Evolutionary conservation across 2,329 filamentous ascomycete genomes (phyloP), one percentile per base, ranked within the genome.

Genomic region (Exophiala sp.): DNA sequence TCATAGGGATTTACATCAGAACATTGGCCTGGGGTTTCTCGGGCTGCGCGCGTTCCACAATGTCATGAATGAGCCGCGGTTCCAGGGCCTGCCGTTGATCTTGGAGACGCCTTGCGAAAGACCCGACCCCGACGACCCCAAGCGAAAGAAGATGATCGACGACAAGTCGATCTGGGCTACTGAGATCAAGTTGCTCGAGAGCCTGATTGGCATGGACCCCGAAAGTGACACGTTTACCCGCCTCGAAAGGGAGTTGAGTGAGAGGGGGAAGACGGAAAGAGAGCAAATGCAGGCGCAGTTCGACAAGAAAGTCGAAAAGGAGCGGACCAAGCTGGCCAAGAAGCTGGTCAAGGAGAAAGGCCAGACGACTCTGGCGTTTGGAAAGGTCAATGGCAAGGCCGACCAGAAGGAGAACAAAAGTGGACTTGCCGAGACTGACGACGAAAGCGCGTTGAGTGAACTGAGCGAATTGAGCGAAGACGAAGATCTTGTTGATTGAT

Each of bases 11-110:
- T 71, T 97, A 1, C 93, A 98, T 68, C 89, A 91, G 58, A 97
- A 96, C 65, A 97, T 98, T 56, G 93, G 93, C 21, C 94, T 89
- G 0, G 93, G 93, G 1, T 98, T 94, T 64, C 76, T 98, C 0
- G 93, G 93, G 0, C 76, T 98, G 13, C 80, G 86, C 18, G 86
- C 90, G 2, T 98, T 98, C 68, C 88, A 95, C 70, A 88, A 83
- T 64, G 72, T 98, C 52, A 84, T 97, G 75, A 97, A 97, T 66
- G 82, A 88, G 62, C 73, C 77, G 21, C 74, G 80, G 1, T 85
- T 97, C 52, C 79, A 85, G 59, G 81, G 81, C 21, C 69, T 96
- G 62, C 93, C 93, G 2, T 88, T 98, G 81, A 83, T 98, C 1
- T 78, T 98, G 6, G 93, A 98, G 73, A 98, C 93, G n/a, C 93